A percentile compares a stretch with the other conserved stretches of the same genome.
These are phyloP conservation scores for Cadophora sp. DNA, from an alignment of 2,329 filamentous ascomycete species.

Conservation along the genomic window DNA sequence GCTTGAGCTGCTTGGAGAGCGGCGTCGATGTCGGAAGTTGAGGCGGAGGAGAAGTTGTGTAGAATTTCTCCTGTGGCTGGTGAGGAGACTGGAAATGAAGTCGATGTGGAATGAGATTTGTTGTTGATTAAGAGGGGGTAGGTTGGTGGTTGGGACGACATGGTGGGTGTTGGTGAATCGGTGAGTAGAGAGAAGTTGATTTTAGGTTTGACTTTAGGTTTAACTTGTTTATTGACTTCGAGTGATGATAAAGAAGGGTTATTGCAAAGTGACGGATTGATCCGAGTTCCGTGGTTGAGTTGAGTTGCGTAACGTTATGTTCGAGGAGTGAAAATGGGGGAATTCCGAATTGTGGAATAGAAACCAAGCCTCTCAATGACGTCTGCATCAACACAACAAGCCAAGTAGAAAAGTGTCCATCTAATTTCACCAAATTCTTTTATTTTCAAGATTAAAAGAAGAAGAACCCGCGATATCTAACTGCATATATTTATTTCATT, in stretches of 20 bases:
- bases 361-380: too few relatives aligned
- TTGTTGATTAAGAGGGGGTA: constrained; percentile 53
- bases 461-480: not conserved
- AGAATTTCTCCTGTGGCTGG: constrained; percentile 61
- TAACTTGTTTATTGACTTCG: too few relatives aligned
- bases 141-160: not conserved
- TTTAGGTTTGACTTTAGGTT: not conserved
- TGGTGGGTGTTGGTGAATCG: not conserved
- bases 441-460: not conserved
- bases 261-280: not conserved
- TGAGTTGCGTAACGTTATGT: not conserved
- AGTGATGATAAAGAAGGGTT: not conserved
- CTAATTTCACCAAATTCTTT: not conserved
- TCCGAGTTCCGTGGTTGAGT: not conserved
- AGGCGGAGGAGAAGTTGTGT: constrained; percentile 62
- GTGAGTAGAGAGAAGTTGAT: not conserved
- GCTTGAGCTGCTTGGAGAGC: constrained; percentile 63
- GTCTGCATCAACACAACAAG: too few relatives aligned
- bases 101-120: constrained; percentile 52
- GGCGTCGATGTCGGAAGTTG: constrained; percentile 60
- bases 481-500: not conserved
- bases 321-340: too few relatives aligned
- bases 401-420: too few relatives aligned
- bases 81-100: constrained; percentile 62
- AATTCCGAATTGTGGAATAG: too few relatives aligned